phyloP scores from a whole-genome alignment of 2,329 filamentous ascomycete genomes.

The Monilinia laxa region DNA sequence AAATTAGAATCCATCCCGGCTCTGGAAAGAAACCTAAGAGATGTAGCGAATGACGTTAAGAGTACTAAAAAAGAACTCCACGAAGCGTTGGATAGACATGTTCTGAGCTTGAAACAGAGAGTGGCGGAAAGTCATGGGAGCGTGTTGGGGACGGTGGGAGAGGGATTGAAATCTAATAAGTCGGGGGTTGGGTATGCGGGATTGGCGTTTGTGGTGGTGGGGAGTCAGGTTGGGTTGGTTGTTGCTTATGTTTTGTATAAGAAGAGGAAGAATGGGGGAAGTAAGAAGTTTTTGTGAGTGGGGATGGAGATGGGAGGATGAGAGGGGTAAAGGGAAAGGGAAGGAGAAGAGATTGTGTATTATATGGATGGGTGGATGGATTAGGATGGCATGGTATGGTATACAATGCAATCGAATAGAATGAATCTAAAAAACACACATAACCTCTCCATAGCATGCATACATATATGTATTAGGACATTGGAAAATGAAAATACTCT shows the following conservation, averaged over 20 bases:
- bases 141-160: constrained; percentile 26
- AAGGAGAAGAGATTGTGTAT: neutral
- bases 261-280: constrained; percentile 34
- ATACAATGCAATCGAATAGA: no score
- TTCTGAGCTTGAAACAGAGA: constrained; percentile 30
- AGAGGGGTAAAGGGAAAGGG: neutral
- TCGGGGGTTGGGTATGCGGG: constrained; percentile 21
- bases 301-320: neutral
- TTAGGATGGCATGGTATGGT: no score
- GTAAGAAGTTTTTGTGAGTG: constrained; percentile 40
- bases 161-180: constrained; percentile 20
- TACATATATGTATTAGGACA: no score
- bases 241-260: constrained; percentile 39
- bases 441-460: no score
- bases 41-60: constrained; percentile 59
- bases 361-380: no score
- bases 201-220: constrained; percentile 32
- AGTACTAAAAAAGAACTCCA: constrained; percentile 54
- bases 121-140: constrained; percentile 33
- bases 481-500: no score
- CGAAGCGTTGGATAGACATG: constrained; percentile 33
- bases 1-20: constrained; percentile 49
- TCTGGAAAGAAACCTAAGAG: constrained; percentile 49
- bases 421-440: no score
- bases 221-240: constrained; percentile 35